Evolutionary conservation across 2,329 filamentous ascomycete genomes (phyloP).

Genomic region (Xylariaceae sp.): DNA sequence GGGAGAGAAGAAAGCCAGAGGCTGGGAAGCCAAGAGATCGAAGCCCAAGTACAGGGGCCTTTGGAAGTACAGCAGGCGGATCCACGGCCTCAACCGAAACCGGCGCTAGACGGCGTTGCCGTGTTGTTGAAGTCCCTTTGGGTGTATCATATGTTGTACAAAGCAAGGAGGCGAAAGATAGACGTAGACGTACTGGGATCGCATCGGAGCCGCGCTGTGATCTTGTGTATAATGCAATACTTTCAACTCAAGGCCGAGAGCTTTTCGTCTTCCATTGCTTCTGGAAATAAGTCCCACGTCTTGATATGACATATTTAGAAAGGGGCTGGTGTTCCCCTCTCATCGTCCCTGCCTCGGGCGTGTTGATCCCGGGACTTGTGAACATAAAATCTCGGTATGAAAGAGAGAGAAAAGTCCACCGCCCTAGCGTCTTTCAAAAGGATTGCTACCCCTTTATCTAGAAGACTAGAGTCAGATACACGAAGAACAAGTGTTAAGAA

Average conservation of each 20-base stretch:
- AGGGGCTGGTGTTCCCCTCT: not conserved
- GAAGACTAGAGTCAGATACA: too few species aligned
- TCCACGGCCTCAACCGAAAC: constrained; percentile 40
- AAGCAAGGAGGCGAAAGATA: not conserved
- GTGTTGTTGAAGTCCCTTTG: not conserved
- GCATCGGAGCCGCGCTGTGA: not conserved
- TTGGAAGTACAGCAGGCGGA: constrained; percentile 67
- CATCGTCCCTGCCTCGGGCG: not conserved
- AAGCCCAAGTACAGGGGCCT: constrained; percentile 66
- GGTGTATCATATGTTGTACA: not conserved
- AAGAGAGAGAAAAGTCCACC: too few species aligned
- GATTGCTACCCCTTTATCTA: too few species aligned
- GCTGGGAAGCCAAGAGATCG: constrained; percentile 68
- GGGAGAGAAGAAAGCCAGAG: constrained; percentile 60
- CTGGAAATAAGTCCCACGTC: not conserved
- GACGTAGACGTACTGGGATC: not conserved
- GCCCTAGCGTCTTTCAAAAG: too few species aligned
- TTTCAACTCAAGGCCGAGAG: not conserved
- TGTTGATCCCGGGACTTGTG: too few species aligned
- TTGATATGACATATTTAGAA: not conserved
- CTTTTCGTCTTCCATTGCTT: not conserved
- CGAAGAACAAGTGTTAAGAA: too few species aligned
- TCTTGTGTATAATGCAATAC: not conserved
- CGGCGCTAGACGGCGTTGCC: constrained; percentile 12
- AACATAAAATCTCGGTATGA: too few species aligned